Evolutionary conservation across 371 early-diverging fungal genomes (phyloP), one percentile per base, ranked within the genome.

Genomic region (Zychaea mexicana): DNA sequence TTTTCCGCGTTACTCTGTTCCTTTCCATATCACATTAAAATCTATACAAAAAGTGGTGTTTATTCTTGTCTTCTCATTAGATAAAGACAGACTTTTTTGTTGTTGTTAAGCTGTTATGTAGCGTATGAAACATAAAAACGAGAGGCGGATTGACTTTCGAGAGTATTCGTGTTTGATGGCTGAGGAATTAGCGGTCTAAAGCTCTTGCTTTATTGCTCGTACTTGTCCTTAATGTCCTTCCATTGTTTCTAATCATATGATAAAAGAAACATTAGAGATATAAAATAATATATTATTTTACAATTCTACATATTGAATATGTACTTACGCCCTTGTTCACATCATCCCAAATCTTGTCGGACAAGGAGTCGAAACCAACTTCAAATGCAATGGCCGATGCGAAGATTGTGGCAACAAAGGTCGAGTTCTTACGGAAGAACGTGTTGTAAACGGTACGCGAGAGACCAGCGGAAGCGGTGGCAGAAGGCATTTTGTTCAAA

Each of bases 311-410:
- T 2, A 36, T 10, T 15, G 15, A 36, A 36, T 10, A 36, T 36
- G 15, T 17, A 89, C 92, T 79, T 87, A 95, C 96, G 52, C 94
- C 94, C 77, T 88, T 83, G 90, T 95, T 95, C 60, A 86, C 15
- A 55, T 75, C 72, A 72, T 94, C 92, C 92, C 92, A 95, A 59
- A 92, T 55, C 62, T 75, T 72, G 79, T 89, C 82, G 38, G 89
- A 73, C 64, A 77, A 66, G 33, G 79, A 76, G 74, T 94, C 93
- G 70, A 90, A 92, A 61, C 77, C 90, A 60, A 93, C 73, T 75
- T 94, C 91, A 73, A 90, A 90, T 24, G 80, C 90, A 66, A 94
- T 90, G 38, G 94, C 96, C 47, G 86, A 70, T 69, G 77, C 90
- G 63, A 94, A 90, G 70, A 94, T 86, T 68, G 88, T 76, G 72